Conservation (phyloP, 2,329 filamentous ascomycete species). For the Uncinocarpus reesii region DNA sequence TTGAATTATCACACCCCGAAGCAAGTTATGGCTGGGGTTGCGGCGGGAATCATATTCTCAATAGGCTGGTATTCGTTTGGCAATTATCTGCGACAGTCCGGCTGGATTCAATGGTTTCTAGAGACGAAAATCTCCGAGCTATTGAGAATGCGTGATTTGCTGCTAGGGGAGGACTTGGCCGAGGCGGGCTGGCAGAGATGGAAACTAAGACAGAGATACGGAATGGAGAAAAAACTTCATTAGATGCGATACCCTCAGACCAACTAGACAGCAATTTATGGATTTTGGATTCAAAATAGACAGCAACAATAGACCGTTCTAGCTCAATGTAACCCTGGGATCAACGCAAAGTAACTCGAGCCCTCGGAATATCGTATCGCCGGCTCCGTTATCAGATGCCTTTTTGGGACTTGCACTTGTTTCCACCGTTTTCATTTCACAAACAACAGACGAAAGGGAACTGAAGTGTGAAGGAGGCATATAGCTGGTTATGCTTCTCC, state of each 20-base stretch:
- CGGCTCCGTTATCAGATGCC: slow-evolving; percentile 1
- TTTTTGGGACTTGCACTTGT: not conserved
- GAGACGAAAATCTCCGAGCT: slow-evolving; percentile 54
- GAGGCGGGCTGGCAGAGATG: slow-evolving; percentile 93
- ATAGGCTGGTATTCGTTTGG: slow-evolving; percentile 70
- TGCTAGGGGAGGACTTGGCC: slow-evolving; percentile 76
- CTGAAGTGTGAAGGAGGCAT: not conserved
- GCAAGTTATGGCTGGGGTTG: slow-evolving; percentile 74
- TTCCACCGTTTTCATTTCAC: not conserved
- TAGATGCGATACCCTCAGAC: not conserved
- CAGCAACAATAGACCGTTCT: too few species aligned
- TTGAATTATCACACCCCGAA: slow-evolving; percentile 81
- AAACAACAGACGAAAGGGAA: not conserved
- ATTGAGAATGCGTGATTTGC: slow-evolving; percentile 68
- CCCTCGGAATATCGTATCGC: not conserved
- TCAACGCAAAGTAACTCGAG: not conserved
- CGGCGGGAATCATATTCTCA: slow-evolving; percentile 60
- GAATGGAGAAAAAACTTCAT: not conserved
- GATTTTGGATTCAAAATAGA: too few species aligned
- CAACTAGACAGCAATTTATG: not conserved
- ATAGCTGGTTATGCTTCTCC: not conserved
- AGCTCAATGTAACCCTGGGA: not conserved
- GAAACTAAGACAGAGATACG: slow-evolving; percentile 42
- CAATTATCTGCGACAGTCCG: slow-evolving; percentile 52
- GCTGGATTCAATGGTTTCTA: slow-evolving; percentile 62